Evolutionary conservation across 2,329 filamentous ascomycete genomes (phyloP).

Genomic region (Cryphonectria nitschkei): DNA sequence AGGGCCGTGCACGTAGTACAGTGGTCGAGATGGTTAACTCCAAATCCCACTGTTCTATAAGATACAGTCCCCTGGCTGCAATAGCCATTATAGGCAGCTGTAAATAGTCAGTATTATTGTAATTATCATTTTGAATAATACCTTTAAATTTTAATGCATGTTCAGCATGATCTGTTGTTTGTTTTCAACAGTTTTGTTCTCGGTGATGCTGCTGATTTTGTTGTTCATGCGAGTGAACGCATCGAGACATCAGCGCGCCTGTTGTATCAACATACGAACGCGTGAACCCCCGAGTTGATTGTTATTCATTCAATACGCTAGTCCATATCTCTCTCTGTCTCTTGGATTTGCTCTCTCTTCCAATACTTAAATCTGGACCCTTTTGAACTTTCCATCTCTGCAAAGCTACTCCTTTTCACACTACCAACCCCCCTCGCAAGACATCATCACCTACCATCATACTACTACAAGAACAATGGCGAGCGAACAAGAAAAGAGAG

Average conservation of each 20-base stretch:
- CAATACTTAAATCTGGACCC: too few relatives aligned
- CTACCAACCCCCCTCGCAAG: not conserved
- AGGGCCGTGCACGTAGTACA: not conserved
- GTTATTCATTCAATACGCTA: too few relatives aligned
- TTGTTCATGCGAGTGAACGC: too few relatives aligned
- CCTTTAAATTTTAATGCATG: too few relatives aligned
- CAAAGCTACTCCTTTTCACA: not conserved
- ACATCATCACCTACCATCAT: not conserved
- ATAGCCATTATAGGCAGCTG: not conserved
- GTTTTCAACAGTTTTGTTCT: too few relatives aligned
- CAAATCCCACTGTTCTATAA: conserved; percentile 6
- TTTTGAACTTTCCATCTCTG: not conserved
- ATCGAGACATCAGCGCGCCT: too few relatives aligned
- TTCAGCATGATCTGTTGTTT: too few relatives aligned
- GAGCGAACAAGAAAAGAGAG: not conserved
- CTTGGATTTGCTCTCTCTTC: too few relatives aligned
- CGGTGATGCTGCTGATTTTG: too few relatives aligned
- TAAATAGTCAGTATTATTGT: not conserved
- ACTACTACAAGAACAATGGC: not conserved
- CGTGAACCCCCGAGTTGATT: too few relatives aligned
- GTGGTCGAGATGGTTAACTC: conserved; percentile 4
- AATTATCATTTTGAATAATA: not conserved
- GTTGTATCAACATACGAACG: too few relatives aligned
- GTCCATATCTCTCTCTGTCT: too few relatives aligned
- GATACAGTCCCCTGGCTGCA: not conserved